Conservation (phyloP, 2,329 filamentous ascomycete species). For the Venturia nashicola region DNA sequence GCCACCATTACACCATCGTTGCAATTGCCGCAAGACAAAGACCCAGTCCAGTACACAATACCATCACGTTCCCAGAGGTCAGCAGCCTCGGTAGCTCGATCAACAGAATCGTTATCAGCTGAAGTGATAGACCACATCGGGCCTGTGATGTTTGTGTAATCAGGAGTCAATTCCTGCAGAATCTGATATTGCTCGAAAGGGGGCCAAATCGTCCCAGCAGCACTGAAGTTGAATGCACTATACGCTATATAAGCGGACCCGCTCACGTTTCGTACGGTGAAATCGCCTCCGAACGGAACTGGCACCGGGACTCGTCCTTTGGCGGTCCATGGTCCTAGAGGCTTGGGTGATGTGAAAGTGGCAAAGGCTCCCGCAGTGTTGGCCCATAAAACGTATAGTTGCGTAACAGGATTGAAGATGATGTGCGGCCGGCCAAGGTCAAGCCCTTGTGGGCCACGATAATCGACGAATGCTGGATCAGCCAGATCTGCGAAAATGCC, state of each 20-base stretch:
- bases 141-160: slow-evolving; percentile 7
- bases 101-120: background rate
- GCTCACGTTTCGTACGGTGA: slow-evolving; percentile 1
- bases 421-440: slow-evolving; percentile 4
- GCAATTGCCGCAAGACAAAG: slow-evolving; percentile 4
- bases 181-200: slow-evolving; percentile 3
- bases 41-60: slow-evolving; percentile 5
- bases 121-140: background rate
- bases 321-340: background rate
- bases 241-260: slow-evolving; percentile 1
- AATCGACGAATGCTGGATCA: background rate
- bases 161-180: background rate
- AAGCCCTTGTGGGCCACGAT: background rate
- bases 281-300: slow-evolving; percentile 3
- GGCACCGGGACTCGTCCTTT: background rate
- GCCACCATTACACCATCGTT: slow-evolving; percentile 3
- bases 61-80: slow-evolving; percentile 5
- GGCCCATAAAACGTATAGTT: slow-evolving; percentile 5
- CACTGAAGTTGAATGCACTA: slow-evolving; percentile 5
- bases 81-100: slow-evolving; percentile 4
- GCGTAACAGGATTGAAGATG: background rate
- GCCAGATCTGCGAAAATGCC: slow-evolving; percentile 6
- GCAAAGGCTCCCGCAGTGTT: slow-evolving; percentile 2
- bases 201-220: slow-evolving; percentile 7
- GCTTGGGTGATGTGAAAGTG: background rate